Evolutionary conservation across 2,329 filamentous ascomycete genomes (phyloP).

Genomic region (Calonectria montana): DNA sequence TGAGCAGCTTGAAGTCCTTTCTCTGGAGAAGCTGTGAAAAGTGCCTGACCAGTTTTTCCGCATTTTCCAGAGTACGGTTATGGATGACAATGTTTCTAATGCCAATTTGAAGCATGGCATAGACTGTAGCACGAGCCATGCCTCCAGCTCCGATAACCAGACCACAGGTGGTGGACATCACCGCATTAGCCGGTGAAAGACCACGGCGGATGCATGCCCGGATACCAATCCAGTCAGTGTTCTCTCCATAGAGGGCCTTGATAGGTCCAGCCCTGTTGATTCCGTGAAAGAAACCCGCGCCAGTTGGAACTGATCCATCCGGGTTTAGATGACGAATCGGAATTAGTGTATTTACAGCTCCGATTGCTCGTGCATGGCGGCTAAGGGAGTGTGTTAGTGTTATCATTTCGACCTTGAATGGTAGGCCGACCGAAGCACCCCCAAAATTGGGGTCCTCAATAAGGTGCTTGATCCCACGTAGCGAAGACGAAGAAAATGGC

Average conservation of each 20-base stretch:
- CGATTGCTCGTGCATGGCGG: constrained; percentile 78
- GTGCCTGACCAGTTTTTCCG: constrained; percentile 74
- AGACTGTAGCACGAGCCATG: constrained; percentile 83
- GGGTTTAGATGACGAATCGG: constrained; percentile 72
- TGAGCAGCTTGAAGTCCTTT: constrained; percentile 55
- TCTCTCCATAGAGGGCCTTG: constrained; percentile 79
- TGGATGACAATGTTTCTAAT: constrained; percentile 81
- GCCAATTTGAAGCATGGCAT: constrained; percentile 81
- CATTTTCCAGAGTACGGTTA: constrained; percentile 77
- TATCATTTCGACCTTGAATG: constrained; percentile 81
- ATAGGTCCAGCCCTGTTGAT: constrained; percentile 73
- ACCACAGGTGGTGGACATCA: constrained; percentile 65
- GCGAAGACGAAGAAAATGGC: constrained; percentile 70
- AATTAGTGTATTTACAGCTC: constrained; percentile 81
- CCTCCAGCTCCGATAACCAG: constrained; percentile 76
- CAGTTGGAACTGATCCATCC: constrained; percentile 67
- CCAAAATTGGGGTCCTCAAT: constrained; percentile 76
- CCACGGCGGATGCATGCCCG: constrained; percentile 78
- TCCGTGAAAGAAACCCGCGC: constrained; percentile 63
- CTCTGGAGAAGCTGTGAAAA: constrained; percentile 69
- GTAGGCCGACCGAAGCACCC: constrained; percentile 77
- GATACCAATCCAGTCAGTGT: constrained; percentile 86
- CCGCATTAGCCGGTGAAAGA: constrained; percentile 77
- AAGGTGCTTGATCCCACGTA: constrained; percentile 72
- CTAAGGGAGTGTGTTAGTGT: constrained; percentile 76